Base-by-base conservation (phyloP, 306 rosid genomes). In the Lagenaria siceraria region DNA sequence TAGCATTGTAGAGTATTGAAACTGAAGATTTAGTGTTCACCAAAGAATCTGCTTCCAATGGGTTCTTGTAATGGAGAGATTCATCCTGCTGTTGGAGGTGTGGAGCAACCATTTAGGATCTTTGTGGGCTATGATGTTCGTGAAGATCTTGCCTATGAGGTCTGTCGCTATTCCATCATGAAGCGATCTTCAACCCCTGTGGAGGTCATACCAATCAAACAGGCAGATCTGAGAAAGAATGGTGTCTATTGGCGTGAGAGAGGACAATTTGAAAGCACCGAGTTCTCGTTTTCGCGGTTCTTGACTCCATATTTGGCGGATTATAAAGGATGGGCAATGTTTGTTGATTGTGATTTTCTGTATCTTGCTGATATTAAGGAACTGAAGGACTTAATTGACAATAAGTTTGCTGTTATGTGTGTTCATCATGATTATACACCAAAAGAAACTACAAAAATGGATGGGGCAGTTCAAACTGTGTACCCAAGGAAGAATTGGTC, bases 401-500 rank as follows among this genome's bases (percentile, higher is more conserved):
- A 89, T 19, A 86, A 84, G 63, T 89, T 79, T 77, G 91, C 89
- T 11, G 48, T 89, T 38, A 87, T 89, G 93, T 89, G 93, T 78
- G 93, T 89, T 40, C 93, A 89, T 15, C 93, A 89, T 74, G 93
- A 89, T 27, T 89, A 89, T 53, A 6, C 91, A 25, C 93, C 93
- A 33, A 89, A 89, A 62, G 93, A 89, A 80, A 81, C 91, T 7
- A 89, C 91, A 24, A 89, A 89, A 70, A 89, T 89, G 93, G 93
- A 89, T 74, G 93, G 93, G 6, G 93, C 93, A 0, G 89, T 89
- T 43, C 93, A 89, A 75, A 89, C 93, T 43, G 88, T 87, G 76
- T 89, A 89, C 40, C 93, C 93, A 0, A 85, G 93, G 60, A 89
- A 89, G 88, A 89, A 89, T 72, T 89, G 93, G 93, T 89, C 93